phyloP scores from a whole-genome alignment of 2,329 filamentous ascomycete genomes.

The Aspergillus oerlinghausenensis region DNA sequence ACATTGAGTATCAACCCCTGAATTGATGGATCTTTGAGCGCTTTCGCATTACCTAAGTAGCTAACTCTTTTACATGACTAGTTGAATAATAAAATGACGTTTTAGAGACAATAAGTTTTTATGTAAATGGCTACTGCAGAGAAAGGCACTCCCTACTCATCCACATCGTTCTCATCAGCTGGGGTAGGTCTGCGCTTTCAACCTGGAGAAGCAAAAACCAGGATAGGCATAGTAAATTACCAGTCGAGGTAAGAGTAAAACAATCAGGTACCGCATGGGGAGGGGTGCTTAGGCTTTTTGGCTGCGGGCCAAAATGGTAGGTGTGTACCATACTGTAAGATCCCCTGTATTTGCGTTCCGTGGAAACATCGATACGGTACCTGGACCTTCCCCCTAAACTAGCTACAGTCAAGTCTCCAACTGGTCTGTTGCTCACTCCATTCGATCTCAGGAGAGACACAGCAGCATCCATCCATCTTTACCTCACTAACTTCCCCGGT shows the following conservation, averaged over 20 bases:
- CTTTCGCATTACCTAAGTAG: neutral
- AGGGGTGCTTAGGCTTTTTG: neutral
- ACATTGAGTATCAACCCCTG: neutral
- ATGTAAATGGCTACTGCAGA: neutral
- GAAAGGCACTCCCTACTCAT: neutral
- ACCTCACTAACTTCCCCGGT: slow-evolving; percentile 4
- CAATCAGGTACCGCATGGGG: neutral
- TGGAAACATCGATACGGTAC: neutral
- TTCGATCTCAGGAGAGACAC: slow-evolving; percentile 20
- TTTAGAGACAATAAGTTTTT: neutral
- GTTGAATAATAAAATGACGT: neutral
- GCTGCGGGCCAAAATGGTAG: neutral
- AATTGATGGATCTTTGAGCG: neutral
- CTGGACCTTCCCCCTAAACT: slow-evolving; percentile 2
- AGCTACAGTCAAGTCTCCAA: neutral
- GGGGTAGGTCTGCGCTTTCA: neutral
- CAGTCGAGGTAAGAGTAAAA: neutral
- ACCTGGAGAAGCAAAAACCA: neutral
- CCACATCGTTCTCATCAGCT: neutral
- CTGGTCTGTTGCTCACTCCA: slow-evolving; percentile 1
- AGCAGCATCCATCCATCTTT: slow-evolving; percentile 5
- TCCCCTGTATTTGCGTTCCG: neutral
- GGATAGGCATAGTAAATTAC: neutral
- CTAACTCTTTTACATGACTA: neutral
- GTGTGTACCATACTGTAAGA: neutral